Base-by-base conservation (phyloP, 257 asterid species). In the Asclepias syriaca region DNA sequence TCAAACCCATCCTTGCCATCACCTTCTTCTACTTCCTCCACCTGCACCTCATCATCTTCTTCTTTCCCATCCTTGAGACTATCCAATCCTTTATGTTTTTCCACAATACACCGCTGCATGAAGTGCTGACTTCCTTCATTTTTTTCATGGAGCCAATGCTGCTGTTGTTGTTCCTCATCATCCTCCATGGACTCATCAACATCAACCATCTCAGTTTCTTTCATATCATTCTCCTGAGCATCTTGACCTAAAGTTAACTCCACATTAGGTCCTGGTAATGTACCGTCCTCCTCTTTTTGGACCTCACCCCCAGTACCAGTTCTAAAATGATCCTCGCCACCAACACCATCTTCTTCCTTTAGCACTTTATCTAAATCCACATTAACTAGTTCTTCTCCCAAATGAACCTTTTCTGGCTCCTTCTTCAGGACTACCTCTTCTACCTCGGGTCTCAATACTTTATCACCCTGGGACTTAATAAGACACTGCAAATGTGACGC, bases 401-500 rank as follows among this genome's bases (percentile, higher is more conserved):
- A 48, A 12, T 27, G 24, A 24, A 66, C 66, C 49, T 40, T 46
- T 16, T 54, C 65, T 16, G 68, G 75, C 64, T 79, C 86, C 59
- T 72, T 82, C 58, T 24, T 45, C 68, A 60, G 60, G 12, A 43
- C 69, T 49, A 24, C 69, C 58, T 75, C 79, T 55, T 40, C 71
- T 13, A 37, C 76, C 58, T 77, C 83, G 51, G 39, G 60, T 56
- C 71, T 43, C 78, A 90, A 78, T 66, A 79, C 51, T 8, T 73
- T 74, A 72, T 73, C 78, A 0, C 88, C 89, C 79, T 88, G 95
- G 6, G 59, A 77, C 84, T 83, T 93, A 10, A 93, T 84, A 82
- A 91, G 77, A 58, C 82, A 84, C 82, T 89, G 98, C 87, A 93
- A 72, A 84, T 93, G 97, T 0, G 95, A 81, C 0, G 97, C 98